These are phyloP conservation scores for Coemansia sp. DNA, from an alignment of 192 early-diverging fungal genomes.

Conservation along the genomic window DNA sequence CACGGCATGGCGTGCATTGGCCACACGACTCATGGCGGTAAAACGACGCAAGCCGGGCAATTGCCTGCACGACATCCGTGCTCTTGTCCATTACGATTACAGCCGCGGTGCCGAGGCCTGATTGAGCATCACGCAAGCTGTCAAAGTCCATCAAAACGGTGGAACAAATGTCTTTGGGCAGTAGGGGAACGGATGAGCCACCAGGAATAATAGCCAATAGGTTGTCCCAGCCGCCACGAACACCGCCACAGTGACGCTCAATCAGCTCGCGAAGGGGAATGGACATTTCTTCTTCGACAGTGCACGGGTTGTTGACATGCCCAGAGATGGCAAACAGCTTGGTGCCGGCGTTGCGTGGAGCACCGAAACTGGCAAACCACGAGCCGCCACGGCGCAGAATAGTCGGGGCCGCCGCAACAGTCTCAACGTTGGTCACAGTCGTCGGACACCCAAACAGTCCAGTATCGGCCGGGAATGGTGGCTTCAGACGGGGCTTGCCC, in stretches of 20 bases:
- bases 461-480: constrained; percentile 98
- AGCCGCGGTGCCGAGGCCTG: constrained; percentile 93
- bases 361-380: constrained; percentile 95
- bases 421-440: constrained; percentile 99
- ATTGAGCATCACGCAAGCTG: constrained; percentile 88
- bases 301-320: constrained; percentile 97
- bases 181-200: constrained; percentile 90
- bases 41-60: constrained; percentile 88
- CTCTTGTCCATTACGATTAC: constrained; percentile 99
- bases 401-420: constrained; percentile 96
- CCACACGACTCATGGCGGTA: constrained; percentile 98
- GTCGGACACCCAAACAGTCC: constrained; percentile 98
- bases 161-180: constrained; percentile 83
- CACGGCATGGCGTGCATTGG: constrained; percentile 98
- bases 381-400: constrained; percentile 85
- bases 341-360: constrained; percentile 90
- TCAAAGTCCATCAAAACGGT: constrained; percentile 99
- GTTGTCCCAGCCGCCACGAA: constrained; percentile 98
- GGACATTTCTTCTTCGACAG: constrained; percentile 98
- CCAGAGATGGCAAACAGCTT: constrained; percentile 98
- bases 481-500: constrained; percentile 98
- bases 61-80: constrained; percentile 91
- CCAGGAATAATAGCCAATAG: constrained; percentile 95
- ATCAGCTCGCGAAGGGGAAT: constrained; percentile 93
- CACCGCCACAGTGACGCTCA: constrained; percentile 92